Base-by-base conservation (phyloP, 805 yeast species). In the Candida ascalaphidarum region DNA sequence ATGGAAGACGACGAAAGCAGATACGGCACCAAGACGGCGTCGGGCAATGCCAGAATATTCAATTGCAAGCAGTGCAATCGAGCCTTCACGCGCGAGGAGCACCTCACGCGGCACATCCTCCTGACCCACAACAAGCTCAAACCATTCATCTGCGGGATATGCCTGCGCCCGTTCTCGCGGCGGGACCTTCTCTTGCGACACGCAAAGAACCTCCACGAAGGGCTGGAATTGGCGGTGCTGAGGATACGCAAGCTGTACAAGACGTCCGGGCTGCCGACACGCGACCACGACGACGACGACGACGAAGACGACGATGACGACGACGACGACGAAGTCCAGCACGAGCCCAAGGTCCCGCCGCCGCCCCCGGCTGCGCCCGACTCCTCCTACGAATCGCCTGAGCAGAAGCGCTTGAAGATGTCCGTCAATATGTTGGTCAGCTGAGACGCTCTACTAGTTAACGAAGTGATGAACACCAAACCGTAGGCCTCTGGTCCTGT, bases 21-120 rank as follows among this genome's bases (percentile, higher is more conserved):
- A 28, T 60, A 51, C 33, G 69, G 69, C 16, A 50, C 62, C 22
- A 61, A 61, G 35, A 62, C 69, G 2, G 50, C 65, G 10, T 46
- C 58, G n/a, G 69, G 69, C 2, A 62, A 62, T 35, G 56, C 67
- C 18, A 47, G 69, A 26, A 50, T 62, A 14, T 60, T 43, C 39
- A 58, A 57, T 30, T 62, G 69, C 39, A 44, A 46, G 17, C 55
- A 58, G 26, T 62, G 69, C 36, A 48, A 58, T 26, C 48, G 67
- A 14, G 69, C 69, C 4, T 62, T 62, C 41, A 62, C 68, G n/a
- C 43, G 69, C 32, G 68, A 62, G 34, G 69, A 62, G 38, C 69
- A 62, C 33, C 43, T 62, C 22, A 58, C 65, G 16, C 43, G 69
- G 25, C 69, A 62, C 35, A 49, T 61, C 11, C 42, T 58, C 19